phyloP scores from a whole-genome alignment of 768 basidiomycete species.

The Podaxis rugospora region DNA sequence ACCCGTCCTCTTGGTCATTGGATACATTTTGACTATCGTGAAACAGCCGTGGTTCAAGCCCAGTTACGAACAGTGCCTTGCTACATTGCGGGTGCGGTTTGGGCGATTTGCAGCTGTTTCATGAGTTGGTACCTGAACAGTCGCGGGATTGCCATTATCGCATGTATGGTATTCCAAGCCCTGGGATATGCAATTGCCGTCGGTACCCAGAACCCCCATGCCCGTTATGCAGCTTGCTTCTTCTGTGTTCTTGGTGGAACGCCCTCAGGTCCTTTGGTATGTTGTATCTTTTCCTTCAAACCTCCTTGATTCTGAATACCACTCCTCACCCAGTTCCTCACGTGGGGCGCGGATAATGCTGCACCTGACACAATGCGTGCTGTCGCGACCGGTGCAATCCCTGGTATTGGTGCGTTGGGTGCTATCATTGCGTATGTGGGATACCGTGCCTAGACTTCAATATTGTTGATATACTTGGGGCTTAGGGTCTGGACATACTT shows the following conservation, averaged over 20 bases:
- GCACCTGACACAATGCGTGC: slow-evolving; percentile 46
- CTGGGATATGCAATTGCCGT: slow-evolving; percentile 40
- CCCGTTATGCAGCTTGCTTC: slow-evolving; percentile 46
- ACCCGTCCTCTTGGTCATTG: neutral
- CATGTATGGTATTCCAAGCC: slow-evolving; percentile 33
- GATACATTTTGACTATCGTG: neutral
- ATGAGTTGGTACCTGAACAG: slow-evolving; percentile 31
- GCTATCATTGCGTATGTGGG: slow-evolving; percentile 38
- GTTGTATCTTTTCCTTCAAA: neutral
- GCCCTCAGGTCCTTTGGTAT: slow-evolving; percentile 32
- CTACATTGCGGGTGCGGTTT: slow-evolving; percentile 36
- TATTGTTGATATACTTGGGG: neutral
- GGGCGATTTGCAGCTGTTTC: slow-evolving; percentile 32
- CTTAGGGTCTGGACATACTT: slow-evolving; percentile 44
- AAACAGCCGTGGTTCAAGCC: slow-evolving; percentile 36
- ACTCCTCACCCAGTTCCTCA: slow-evolving; percentile 24
- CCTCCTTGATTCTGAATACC: neutral
- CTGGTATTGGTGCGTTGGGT: slow-evolving; percentile 41
- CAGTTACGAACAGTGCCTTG: slow-evolving; percentile 49
- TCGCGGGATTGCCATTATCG: slow-evolving; percentile 30
- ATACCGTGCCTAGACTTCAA: neutral
- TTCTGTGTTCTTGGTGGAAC: slow-evolving; percentile 35
- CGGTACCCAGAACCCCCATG: slow-evolving; percentile 36
- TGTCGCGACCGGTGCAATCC: slow-evolving; percentile 38
- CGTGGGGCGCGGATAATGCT: slow-evolving; percentile 47